Evolutionary conservation across 2,329 filamentous ascomycete genomes (phyloP), one percentile per base, ranked within the genome.

Genomic region (Pseudogymnoascus sp.): DNA sequence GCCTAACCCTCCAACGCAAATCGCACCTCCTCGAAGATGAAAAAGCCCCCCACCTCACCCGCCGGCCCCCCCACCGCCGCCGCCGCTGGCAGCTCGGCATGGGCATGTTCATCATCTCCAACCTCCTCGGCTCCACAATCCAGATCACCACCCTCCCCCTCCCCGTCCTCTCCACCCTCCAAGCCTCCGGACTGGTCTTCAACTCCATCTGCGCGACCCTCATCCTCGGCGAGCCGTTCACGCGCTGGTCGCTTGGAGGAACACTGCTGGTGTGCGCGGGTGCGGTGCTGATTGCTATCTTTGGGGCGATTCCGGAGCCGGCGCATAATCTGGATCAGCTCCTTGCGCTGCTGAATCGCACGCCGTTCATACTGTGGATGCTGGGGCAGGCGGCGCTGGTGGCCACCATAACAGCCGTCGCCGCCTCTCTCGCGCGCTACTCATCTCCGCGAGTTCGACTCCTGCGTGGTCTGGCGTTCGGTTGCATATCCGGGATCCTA

Each of bases 21-120:
- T 97, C 95, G 67, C 95, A 99, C 78, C 89, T 99, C 69, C 87
- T 97, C 73, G 95, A 99, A 80, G 95, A 99, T 78, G 91, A 96
- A 79, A 85, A 86, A 61, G 80, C 82, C 31, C 83, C 83, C 6
- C 88, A 91, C 74, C 86, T 95, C 77, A 80, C 88, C 65, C 88
- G 90, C 69, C 84, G 93, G 66, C 93, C 95, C 50, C 91, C 95
- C 4, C 96, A 97, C 77, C 89, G 89, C 73, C 85, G 95, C 72
- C 85, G 93, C 71, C 84, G 92, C 82, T 99, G 95, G 95, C 95
- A 97, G 84, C 80, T 96, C 66, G 95, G 95, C 64, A 97, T 99
- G 93, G 86, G 87, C 73, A 95, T 99, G 87, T 99, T 99, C 77
- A 87, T 99, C 68, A 82, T 96, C 69, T 91, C 95, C 66, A 99